Conservation (phyloP, 805 yeast species). For the Starmerella cellae region DNA sequence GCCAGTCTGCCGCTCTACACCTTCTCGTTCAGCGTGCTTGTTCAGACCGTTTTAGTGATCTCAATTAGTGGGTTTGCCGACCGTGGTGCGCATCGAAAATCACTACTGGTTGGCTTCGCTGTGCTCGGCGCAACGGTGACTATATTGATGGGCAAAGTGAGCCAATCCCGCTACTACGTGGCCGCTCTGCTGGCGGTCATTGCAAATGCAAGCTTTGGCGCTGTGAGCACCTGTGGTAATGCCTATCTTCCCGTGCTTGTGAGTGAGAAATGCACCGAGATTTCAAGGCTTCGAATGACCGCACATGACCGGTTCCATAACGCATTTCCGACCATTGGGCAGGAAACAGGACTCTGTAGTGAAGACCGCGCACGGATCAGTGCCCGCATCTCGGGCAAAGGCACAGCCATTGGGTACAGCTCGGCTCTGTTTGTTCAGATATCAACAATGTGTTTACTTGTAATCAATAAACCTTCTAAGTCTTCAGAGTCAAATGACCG, state of each 20-base stretch:
- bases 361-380: conserved; percentile 11
- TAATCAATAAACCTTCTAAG: conserved; percentile 28
- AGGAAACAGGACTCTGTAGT: neutral
- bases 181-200: conserved; percentile 45
- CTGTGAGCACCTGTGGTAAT: conserved; percentile 68
- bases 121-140: conserved; percentile 45
- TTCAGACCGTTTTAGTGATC: conserved; percentile 59
- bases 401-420: conserved; percentile 57
- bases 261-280: conserved; percentile 7
- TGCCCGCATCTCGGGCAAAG: conserved; percentile 36
- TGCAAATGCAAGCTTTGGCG: conserved; percentile 62
- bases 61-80: conserved; percentile 64
- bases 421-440: conserved; percentile 59
- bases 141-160: conserved; percentile 32
- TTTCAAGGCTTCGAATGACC: conserved; percentile 7
- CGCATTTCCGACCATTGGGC: conserved; percentile 5
- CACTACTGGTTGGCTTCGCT: conserved; percentile 44
- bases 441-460: conserved; percentile 40
- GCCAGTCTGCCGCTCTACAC: conserved; percentile 63
- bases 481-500: conserved; percentile 6
- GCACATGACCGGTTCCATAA: conserved; percentile 17
- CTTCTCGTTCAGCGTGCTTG: conserved; percentile 53
- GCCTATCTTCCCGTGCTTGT: conserved; percentile 53
- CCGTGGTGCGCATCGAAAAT: conserved; percentile 46
- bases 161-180: conserved; percentile 32